phyloP scores from a whole-genome alignment of 1,284 basidiomycete genomes.

The Boletus smithii region DNA sequence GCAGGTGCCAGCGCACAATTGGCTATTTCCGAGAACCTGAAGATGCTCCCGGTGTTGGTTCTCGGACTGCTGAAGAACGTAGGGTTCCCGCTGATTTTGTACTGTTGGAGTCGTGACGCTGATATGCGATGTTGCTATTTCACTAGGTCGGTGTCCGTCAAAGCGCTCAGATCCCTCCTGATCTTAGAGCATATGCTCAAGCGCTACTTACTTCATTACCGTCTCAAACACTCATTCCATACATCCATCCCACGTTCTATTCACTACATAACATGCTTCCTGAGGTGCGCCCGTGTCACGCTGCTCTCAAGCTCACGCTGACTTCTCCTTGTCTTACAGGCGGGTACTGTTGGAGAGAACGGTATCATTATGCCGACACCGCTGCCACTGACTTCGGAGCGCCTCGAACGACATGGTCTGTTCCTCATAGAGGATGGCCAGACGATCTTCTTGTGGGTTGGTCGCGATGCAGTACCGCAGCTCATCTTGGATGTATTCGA shows the following conservation, averaged over 20 bases:
- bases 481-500: conserved; percentile 94
- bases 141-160: conserved; percentile 86
- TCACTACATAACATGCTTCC: conserved; percentile 95
- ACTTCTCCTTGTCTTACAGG: conserved; percentile 39
- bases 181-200: conserved; percentile 94
- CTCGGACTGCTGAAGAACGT: conserved; percentile 95
- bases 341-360: conserved; percentile 76
- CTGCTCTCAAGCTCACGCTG: conserved; percentile 7
- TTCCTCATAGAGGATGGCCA: conserved; percentile 98
- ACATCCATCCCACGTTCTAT: conserved; percentile 94
- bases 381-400: conserved; percentile 91
- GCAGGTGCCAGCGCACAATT: conserved; percentile 93
- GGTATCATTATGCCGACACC: conserved; percentile 83
- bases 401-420: conserved; percentile 91
- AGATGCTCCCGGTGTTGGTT: conserved; percentile 87
- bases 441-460: conserved; percentile 97
- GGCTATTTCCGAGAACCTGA: conserved; percentile 88
- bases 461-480: conserved; percentile 93
- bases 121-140: neutral
- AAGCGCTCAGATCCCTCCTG: conserved; percentile 94
- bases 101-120: neutral
- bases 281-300: conserved; percentile 52
- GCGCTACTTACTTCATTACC: conserved; percentile 90
- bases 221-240: conserved; percentile 87
- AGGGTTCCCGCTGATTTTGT: conserved; percentile 24